A percentile compares a stretch with the other conserved stretches of the same genome.
phyloP scores from a whole-genome alignment of 371 early-diverging fungal species.

The Basidiobolus meristosporus region DNA sequence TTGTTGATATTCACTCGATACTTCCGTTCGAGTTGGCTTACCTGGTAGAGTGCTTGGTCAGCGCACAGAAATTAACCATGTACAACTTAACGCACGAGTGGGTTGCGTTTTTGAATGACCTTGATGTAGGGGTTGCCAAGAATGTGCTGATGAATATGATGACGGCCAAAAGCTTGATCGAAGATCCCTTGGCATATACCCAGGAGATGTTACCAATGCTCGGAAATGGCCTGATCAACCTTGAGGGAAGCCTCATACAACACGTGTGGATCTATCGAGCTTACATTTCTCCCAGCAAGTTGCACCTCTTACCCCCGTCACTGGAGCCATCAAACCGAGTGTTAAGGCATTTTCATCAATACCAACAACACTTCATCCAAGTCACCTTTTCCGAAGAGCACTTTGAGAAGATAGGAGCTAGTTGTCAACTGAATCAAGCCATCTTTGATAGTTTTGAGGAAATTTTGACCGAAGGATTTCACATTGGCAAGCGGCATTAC shows the following conservation, averaged over 20 bases:
- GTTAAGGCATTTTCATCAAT: slow-evolving; percentile 19
- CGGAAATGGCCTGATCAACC: too few relatives aligned
- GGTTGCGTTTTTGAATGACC: too few relatives aligned
- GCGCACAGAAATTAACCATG: too few relatives aligned
- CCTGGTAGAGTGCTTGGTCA: too few relatives aligned
- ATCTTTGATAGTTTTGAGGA: slow-evolving; percentile 20
- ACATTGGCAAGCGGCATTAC: slow-evolving; percentile 27
- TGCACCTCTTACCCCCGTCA: slow-evolving; percentile 24
- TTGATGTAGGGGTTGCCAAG: too few relatives aligned
- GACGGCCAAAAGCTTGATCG: too few relatives aligned
- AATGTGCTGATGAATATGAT: too few relatives aligned
- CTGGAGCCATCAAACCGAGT: slow-evolving; percentile 42
- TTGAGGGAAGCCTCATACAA: slow-evolving; percentile 4
- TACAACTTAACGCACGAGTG: too few relatives aligned
- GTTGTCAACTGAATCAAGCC: slow-evolving; percentile 1
- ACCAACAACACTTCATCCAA: slow-evolving; percentile 37
- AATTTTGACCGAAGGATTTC: slow-evolving; percentile 25
- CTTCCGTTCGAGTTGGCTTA: too few relatives aligned
- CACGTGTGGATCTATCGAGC: slow-evolving; percentile 27
- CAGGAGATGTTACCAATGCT: too few relatives aligned
- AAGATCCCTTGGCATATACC: too few relatives aligned
- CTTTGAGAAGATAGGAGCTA: slow-evolving; percentile 13
- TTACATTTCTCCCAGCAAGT: slow-evolving; percentile 27
- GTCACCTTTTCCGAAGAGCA: slow-evolving; percentile 46
- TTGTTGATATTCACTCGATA: too few relatives aligned